A percentile compares a stretch with the other conserved stretches of the same genome.
Conservation (phyloP, 495 filamentous ascomycete genomes). For the Cairneyella variabilis region DNA sequence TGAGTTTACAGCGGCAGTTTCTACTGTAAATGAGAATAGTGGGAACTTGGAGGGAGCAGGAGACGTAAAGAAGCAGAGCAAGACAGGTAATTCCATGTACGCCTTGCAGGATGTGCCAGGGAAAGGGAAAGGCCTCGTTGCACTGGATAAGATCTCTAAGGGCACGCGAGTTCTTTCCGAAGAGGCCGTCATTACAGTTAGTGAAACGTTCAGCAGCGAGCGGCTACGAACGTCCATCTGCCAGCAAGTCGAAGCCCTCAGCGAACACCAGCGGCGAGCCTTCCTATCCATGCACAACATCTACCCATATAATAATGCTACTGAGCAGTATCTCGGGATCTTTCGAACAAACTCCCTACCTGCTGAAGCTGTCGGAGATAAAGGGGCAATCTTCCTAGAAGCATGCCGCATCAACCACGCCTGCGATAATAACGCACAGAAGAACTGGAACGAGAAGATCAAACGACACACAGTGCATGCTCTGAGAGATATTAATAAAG, state of each 20-base stretch:
- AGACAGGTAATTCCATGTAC: slow-evolving; percentile 1
- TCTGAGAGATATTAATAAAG: slow-evolving; percentile 28
- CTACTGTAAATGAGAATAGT: slow-evolving; percentile 10
- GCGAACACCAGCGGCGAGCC: slow-evolving; percentile 13
- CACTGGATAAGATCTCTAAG: slow-evolving; percentile 28
- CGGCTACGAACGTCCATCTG: slow-evolving; percentile 1
- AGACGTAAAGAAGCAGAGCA: not conserved
- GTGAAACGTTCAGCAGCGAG: not conserved
- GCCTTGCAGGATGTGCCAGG: slow-evolving; percentile 22
- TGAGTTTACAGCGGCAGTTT: slow-evolving; percentile 14
- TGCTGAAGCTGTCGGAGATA: slow-evolving; percentile 14
- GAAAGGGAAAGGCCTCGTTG: slow-evolving; percentile 33
- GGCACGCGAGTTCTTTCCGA: slow-evolving; percentile 34
- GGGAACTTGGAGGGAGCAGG: not conserved
- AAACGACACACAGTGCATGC: slow-evolving; percentile 32
- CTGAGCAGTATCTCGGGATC: slow-evolving; percentile 26
- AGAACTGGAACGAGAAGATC: slow-evolving; percentile 33
- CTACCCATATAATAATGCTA: not conserved
- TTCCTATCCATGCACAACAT: slow-evolving; percentile 30
- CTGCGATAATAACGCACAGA: slow-evolving; percentile 33
- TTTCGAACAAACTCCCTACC: slow-evolving; percentile 30
- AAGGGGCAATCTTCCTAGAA: slow-evolving; percentile 28
- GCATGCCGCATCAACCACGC: slow-evolving; percentile 37
- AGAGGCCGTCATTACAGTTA: not conserved
- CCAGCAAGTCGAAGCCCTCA: slow-evolving; percentile 24